phyloP scores from a whole-genome alignment of 495 filamentous ascomycete species.

The Trichoderma erinaceum region DNA sequence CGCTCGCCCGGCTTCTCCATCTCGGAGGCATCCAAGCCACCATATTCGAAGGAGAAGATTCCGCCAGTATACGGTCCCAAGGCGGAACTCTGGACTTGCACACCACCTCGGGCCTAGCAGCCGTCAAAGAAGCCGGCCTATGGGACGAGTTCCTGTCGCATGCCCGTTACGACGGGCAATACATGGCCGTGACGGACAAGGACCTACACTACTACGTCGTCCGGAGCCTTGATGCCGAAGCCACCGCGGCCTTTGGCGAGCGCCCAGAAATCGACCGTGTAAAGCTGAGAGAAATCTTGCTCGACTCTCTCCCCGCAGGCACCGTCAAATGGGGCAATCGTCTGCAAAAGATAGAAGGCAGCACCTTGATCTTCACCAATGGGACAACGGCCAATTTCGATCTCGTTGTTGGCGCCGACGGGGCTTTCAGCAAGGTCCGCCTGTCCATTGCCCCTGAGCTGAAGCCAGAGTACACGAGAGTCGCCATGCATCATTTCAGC shows the following conservation, averaged over 20 bases:
- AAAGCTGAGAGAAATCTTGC: slow-evolving; percentile 33
- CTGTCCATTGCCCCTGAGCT: slow-evolving; percentile 22
- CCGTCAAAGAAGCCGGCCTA: slow-evolving; percentile 46
- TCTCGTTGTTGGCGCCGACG: slow-evolving; percentile 43
- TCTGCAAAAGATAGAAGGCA: slow-evolving; percentile 27
- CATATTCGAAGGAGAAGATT: slow-evolving; percentile 45
- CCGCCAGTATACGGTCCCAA: slow-evolving; percentile 35
- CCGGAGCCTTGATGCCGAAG: slow-evolving; percentile 7
- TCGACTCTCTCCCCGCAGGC: slow-evolving; percentile 33
- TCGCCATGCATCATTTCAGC: slow-evolving; percentile 32
- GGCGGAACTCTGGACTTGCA: slow-evolving; percentile 55
- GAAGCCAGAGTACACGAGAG: slow-evolving; percentile 33
- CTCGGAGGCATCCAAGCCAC: slow-evolving; percentile 34
- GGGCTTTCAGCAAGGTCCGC: slow-evolving; percentile 40
- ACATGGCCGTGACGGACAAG: slow-evolving; percentile 36
- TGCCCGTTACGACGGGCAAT: slow-evolving; percentile 44
- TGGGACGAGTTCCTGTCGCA: slow-evolving; percentile 38
- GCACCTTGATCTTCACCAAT: slow-evolving; percentile 24
- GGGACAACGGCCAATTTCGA: slow-evolving; percentile 29
- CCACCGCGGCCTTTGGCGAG: slow-evolving; percentile 20
- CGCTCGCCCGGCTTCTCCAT: slow-evolving; percentile 49
- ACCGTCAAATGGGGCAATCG: slow-evolving; percentile 45
- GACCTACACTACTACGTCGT: slow-evolving; percentile 22
- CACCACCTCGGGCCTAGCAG: slow-evolving; percentile 41
- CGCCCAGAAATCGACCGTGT: slow-evolving; percentile 41